phyloP scores from a whole-genome alignment of 805 yeast genomes.

The Monosporozyma servazzii region DNA sequence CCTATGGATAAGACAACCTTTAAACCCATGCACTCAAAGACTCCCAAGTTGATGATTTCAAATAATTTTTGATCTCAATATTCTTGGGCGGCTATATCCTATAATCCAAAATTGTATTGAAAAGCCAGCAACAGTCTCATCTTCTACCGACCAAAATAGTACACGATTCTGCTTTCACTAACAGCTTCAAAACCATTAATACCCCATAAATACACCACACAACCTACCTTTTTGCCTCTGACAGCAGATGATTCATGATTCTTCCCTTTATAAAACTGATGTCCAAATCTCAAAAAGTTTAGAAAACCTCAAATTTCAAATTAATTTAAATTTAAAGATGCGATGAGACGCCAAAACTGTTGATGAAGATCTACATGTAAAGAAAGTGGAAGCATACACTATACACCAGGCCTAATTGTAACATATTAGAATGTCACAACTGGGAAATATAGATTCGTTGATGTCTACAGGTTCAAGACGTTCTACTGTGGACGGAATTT shows the following conservation, averaged over 20 bases:
- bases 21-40: too few species aligned
- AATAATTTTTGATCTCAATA: too few species aligned
- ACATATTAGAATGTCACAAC: neutral
- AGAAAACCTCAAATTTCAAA: neutral
- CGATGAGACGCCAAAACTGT: neutral
- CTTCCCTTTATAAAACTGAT: neutral
- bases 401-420: neutral
- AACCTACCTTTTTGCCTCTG: neutral
- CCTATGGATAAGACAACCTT: too few species aligned
- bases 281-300: neutral
- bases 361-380: neutral
- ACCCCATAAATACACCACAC: neutral
- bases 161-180: too few species aligned
- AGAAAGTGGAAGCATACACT: neutral
- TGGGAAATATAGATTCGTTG: neutral
- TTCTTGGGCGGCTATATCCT: neutral
- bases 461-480: neutral
- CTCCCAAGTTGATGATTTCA: too few species aligned
- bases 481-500: neutral
- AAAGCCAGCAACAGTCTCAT: neutral
- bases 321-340: neutral
- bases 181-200: too few species aligned
- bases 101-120: too few species aligned
- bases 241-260: neutral
- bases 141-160: too few species aligned